These are phyloP conservation scores for Lipomyces japonicus DNA, from an alignment of 805 yeast genomes.

Conservation along the genomic window DNA sequence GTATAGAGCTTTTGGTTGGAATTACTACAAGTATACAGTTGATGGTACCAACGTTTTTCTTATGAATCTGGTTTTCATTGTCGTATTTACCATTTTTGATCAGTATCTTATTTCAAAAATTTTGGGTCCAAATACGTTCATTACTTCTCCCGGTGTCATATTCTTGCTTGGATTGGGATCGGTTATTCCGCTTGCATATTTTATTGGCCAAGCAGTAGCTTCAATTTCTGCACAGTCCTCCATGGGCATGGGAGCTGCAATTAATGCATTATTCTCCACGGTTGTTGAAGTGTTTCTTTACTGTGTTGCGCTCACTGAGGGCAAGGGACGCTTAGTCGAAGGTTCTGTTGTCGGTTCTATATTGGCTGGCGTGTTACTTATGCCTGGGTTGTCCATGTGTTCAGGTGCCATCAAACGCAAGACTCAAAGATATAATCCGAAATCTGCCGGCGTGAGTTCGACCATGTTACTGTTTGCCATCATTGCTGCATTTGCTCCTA, in stretches of 20 bases:
- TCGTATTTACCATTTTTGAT: conserved; percentile 76
- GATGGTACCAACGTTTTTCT: conserved; percentile 94
- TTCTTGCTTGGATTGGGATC: conserved; percentile 76
- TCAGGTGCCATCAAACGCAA: conserved; percentile 92
- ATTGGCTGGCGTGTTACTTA: conserved; percentile 80
- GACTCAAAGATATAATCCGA: conserved; percentile 92
- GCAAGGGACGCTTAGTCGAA: conserved; percentile 85
- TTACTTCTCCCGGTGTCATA: conserved; percentile 61
- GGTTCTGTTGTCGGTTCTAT: conserved; percentile 94
- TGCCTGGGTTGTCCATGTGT: conserved; percentile 96
- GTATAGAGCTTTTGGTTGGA: conserved; percentile 85
- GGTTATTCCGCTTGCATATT: conserved; percentile 90
- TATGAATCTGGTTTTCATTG: conserved; percentile 76
- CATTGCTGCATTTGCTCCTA: conserved; percentile 88
- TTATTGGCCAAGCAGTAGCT: conserved; percentile 99
- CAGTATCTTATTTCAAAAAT: conserved; percentile 58
- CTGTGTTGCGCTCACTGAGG: conserved; percentile 82
- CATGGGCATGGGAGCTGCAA: conserved; percentile 98
- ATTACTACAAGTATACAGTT: conserved; percentile 92
- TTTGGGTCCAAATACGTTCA: conserved; percentile 41
- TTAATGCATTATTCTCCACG: conserved; percentile 95
- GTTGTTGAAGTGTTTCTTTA: conserved; percentile 89
- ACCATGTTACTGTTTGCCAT: conserved; percentile 91
- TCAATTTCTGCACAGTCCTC: conserved; percentile 97
- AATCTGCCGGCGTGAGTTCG: conserved; percentile 94